Percentiles rank a stretch among this genome's conserved stretches.
Evolutionary conservation across 2,329 filamentous ascomycete genomes (phyloP).

Genomic region (Diaporthe australafricana): DNA sequence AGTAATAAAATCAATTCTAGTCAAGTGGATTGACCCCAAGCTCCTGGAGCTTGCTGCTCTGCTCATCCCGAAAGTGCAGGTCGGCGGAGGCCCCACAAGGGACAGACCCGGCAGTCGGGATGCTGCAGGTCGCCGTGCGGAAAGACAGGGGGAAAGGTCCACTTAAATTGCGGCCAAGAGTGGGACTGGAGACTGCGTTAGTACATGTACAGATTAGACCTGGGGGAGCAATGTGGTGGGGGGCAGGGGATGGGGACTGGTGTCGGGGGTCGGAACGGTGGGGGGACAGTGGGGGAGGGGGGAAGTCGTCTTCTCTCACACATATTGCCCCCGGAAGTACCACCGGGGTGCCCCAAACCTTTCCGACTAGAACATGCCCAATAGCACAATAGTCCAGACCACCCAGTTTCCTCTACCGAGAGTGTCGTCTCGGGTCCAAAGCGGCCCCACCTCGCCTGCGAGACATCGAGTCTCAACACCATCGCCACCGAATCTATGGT

Average conservation of each 20-base stretch:
- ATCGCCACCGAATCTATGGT: neutral
- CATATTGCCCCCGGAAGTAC: too few relatives aligned
- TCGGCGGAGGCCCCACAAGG: neutral
- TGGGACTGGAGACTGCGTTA: neutral
- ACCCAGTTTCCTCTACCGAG: neutral
- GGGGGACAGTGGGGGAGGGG: neutral
- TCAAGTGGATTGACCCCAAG: neutral
- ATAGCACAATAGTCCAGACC: neutral
- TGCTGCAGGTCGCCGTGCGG: neutral
- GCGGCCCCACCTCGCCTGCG: slow-evolving; percentile 21
- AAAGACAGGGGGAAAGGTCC: neutral
- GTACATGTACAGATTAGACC: too few relatives aligned
- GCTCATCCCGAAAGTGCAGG: neutral
- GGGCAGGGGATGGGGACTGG: neutral
- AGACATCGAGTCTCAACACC: neutral
- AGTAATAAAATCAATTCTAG: neutral
- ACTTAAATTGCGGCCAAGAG: neutral
- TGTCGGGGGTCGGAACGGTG: slow-evolving; percentile 32
- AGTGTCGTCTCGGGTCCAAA: neutral
- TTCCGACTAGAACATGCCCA: too few relatives aligned
- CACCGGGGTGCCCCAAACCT: too few relatives aligned
- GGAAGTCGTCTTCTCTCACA: neutral
- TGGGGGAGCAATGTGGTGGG: too few relatives aligned
- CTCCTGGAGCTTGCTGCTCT: neutral
- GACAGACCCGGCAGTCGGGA: slow-evolving; percentile 8